These are phyloP conservation scores for Pichia membranifaciens DNA, from an alignment of 805 yeast genomes.

Conservation along the genomic window DNA sequence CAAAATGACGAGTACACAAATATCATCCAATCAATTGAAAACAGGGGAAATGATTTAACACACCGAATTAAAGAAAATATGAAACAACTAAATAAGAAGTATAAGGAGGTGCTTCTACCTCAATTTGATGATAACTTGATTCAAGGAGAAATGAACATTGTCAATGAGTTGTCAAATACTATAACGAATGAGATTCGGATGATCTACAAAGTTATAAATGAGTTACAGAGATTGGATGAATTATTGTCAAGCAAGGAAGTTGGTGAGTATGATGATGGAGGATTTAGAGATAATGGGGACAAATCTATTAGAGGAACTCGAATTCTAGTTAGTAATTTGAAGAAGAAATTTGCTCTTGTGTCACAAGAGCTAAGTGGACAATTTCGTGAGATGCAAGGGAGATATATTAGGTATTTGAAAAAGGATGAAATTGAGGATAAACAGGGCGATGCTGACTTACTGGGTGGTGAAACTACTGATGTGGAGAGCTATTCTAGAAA, in stretches of 20 bases:
- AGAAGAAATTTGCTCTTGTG: conserved; percentile 76
- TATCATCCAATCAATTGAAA: conserved; percentile 13
- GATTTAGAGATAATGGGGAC: conserved; percentile 4
- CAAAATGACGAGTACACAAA: conserved; percentile 7
- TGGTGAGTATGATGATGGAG: background rate
- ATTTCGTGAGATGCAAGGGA: conserved; percentile 83
- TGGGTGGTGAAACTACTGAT: conserved; percentile 17
- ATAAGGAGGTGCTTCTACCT: conserved; percentile 79
- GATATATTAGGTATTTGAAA: conserved; percentile 75
- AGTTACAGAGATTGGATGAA: conserved; percentile 38
- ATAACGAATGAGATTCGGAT: conserved; percentile 74
- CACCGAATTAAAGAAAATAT: conserved; percentile 46
- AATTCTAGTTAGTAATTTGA: conserved; percentile 69
- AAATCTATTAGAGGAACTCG: conserved; percentile 8
- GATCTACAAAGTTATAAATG: conserved; percentile 71
- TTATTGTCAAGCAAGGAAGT: conserved; percentile 1
- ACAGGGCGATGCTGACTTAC: background rate
- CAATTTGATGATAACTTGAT: conserved; percentile 79
- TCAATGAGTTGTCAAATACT: conserved; percentile 69
- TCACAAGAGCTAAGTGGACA: conserved; percentile 73
- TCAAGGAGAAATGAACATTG: conserved; percentile 48
- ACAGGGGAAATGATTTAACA: conserved; percentile 13
- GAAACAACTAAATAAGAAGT: conserved; percentile 58
- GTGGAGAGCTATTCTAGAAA: conserved; percentile 48
- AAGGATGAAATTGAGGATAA: conserved; percentile 52